Evolutionary conservation across 768 basidiomycete species (phyloP).

Genomic region (Guyanaporus albipodus): DNA sequence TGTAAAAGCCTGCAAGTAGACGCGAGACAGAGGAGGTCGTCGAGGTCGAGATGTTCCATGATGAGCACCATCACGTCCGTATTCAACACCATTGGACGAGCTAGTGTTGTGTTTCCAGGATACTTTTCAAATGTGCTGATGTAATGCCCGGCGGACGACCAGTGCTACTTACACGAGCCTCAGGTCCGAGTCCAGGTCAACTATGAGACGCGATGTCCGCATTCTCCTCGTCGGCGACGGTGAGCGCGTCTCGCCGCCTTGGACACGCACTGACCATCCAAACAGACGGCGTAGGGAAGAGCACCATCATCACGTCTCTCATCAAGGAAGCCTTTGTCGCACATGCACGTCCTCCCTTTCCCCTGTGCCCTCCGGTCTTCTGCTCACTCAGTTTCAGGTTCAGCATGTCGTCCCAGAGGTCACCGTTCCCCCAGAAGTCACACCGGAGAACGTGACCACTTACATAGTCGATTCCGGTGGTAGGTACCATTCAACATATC

Average conservation of each 20-base stretch:
- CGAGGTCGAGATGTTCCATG: slow-evolving; percentile 41
- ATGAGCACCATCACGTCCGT: slow-evolving; percentile 55
- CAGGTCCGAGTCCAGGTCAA: slow-evolving; percentile 14
- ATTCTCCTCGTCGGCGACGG: slow-evolving; percentile 94
- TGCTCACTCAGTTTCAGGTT: slow-evolving; percentile 51
- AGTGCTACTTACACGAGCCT: neutral
- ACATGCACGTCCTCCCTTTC: slow-evolving; percentile 51
- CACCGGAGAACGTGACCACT: slow-evolving; percentile 96
- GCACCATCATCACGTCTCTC: slow-evolving; percentile 92
- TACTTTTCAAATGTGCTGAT: slow-evolving; percentile 21
- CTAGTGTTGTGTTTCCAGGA: no score
- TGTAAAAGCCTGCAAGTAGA: slow-evolving; percentile 29
- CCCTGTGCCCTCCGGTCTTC: neutral
- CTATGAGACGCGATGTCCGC: slow-evolving; percentile 89
- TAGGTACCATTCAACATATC: slow-evolving; percentile 35
- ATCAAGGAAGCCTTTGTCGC: slow-evolving; percentile 94
- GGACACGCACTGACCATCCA: slow-evolving; percentile 1
- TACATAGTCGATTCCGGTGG: slow-evolving; percentile 98
- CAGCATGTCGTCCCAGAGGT: slow-evolving; percentile 96
- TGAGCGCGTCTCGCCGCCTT: slow-evolving; percentile 35
- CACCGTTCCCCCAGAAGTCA: slow-evolving; percentile 96
- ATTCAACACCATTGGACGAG: slow-evolving; percentile 36
- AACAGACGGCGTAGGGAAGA: slow-evolving; percentile 95
- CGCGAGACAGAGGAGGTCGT: slow-evolving; percentile 38
- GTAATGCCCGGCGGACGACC: slow-evolving; percentile 6